A percentile compares a stretch with the other conserved stretches of the same genome.
Conservation (phyloP, 768 basidiomycete genomes). For the Boletus coccyginus region DNA sequence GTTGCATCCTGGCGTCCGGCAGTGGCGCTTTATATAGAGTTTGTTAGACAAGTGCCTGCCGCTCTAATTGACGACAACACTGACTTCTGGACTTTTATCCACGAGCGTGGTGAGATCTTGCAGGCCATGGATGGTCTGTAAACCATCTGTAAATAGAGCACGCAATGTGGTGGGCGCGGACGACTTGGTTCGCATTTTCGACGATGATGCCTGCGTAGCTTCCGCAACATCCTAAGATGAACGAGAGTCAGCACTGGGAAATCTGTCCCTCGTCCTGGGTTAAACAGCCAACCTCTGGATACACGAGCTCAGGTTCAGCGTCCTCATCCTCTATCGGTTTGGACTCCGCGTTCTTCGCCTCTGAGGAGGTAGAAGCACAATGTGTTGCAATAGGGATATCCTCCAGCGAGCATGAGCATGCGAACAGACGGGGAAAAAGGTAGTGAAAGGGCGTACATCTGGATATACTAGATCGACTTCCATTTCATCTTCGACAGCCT, state of each 20-base stretch:
- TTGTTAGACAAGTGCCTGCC: neutral
- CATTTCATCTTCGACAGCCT: neutral
- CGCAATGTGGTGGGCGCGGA: neutral
- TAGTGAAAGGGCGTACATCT: constrained; percentile 11
- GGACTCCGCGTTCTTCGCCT: neutral
- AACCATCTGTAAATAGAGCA: neutral
- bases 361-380: neutral
- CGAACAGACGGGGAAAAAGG: neutral
- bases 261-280: too few species aligned
- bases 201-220: neutral
- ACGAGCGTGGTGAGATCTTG: neutral
- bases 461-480: constrained; percentile 24
- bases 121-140: constrained; percentile 3
- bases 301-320: constrained; percentile 14
- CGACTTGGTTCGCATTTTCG: neutral
- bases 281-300: constrained; percentile 11
- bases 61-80: neutral
- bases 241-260: neutral
- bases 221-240: constrained; percentile 9
- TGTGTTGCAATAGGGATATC: neutral
- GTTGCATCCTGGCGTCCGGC: constrained; percentile 13
- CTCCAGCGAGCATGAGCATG: constrained; percentile 5
- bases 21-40: constrained; percentile 13
- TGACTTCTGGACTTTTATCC: constrained; percentile 1
- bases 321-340: neutral